Evolutionary conservation across 2,329 filamentous ascomycete genomes (phyloP).

Genomic region (Aspergillus latus): DNA sequence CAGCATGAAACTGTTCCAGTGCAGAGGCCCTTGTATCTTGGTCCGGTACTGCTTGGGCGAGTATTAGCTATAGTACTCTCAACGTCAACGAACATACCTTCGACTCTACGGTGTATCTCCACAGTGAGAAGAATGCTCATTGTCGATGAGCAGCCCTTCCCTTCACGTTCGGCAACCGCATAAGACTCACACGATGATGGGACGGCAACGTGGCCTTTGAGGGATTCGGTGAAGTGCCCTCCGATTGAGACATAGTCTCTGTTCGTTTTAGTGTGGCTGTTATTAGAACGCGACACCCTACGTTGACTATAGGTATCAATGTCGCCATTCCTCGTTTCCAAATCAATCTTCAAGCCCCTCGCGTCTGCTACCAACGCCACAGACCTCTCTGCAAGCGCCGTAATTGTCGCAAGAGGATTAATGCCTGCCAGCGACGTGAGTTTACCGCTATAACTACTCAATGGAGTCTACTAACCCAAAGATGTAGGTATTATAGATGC

Average conservation of each 20-base stretch:
- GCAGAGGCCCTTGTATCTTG: constrained; percentile 6
- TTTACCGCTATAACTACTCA: not conserved
- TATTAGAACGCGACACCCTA: not conserved
- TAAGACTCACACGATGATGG: not conserved
- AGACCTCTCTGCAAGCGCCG: constrained; percentile 65
- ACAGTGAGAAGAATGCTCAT: constrained; percentile 13
- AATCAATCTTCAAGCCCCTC: constrained; percentile 47
- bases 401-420: constrained; percentile 69
- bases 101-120: constrained; percentile 1
- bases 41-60: not conserved
- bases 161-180: constrained; percentile 2
- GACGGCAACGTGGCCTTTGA: constrained; percentile 15
- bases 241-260: constrained; percentile 7
- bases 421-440: constrained; percentile 34
- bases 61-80: not conserved
- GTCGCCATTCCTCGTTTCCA: constrained; percentile 17
- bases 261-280: not conserved
- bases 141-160: constrained; percentile 7
- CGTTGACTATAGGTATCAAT: not conserved
- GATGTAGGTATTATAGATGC: constrained; percentile 62
- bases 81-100: not conserved
- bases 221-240: constrained; percentile 20
- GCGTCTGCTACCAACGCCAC: constrained; percentile 53
- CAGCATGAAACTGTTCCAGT: constrained; percentile 13
- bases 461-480: constrained; percentile 40